These are phyloP conservation scores for Chlorociboria aeruginascens DNA, from an alignment of 495 filamentous ascomycete species.

Conservation along the genomic window DNA sequence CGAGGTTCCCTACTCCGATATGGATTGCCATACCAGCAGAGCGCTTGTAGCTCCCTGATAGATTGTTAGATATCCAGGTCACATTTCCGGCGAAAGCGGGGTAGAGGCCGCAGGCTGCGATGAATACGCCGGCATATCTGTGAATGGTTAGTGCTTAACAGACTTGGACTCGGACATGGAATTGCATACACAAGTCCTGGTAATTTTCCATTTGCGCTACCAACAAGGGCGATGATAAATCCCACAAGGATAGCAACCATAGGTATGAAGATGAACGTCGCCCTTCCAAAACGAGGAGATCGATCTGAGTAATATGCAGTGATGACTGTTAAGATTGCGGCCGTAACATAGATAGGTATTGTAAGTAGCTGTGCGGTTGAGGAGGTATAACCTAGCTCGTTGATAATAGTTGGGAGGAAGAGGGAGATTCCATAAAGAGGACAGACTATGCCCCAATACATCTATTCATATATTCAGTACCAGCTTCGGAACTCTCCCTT, in stretches of 20 bases:
- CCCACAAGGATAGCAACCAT: slow-evolving; percentile 49
- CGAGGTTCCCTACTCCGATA: slow-evolving; percentile 63
- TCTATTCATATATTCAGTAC: slow-evolving; percentile 4
- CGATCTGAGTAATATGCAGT: slow-evolving; percentile 50
- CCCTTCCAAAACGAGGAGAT: slow-evolving; percentile 29
- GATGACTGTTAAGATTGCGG: slow-evolving; percentile 44
- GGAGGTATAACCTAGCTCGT: slow-evolving; percentile 42
- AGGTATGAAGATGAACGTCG: slow-evolving; percentile 50
- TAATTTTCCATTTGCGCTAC: slow-evolving; percentile 26
- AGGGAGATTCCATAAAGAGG: slow-evolving; percentile 63
- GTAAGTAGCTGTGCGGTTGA: slow-evolving; percentile 60
- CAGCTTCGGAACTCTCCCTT: neutral
- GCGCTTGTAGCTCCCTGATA: slow-evolving; percentile 59
- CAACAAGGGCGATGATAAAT: slow-evolving; percentile 45
- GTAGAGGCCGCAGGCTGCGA: slow-evolving; percentile 54
- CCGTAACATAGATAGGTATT: slow-evolving; percentile 48
- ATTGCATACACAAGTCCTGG: slow-evolving; percentile 49
- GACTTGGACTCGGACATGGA: too few relatives aligned
- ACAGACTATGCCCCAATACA: slow-evolving; percentile 52
- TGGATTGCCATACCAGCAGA: slow-evolving; percentile 63
- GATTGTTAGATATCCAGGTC: slow-evolving; percentile 61
- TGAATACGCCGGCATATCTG: slow-evolving; percentile 48
- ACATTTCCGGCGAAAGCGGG: slow-evolving; percentile 54
- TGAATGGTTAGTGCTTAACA: too few relatives aligned
- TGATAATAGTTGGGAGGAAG: slow-evolving; percentile 55